Evolutionary conservation across 1,284 basidiomycete genomes (phyloP), one percentile per base, ranked within the genome.

Genomic region (Erythrobasidium hasegawianum): DNA sequence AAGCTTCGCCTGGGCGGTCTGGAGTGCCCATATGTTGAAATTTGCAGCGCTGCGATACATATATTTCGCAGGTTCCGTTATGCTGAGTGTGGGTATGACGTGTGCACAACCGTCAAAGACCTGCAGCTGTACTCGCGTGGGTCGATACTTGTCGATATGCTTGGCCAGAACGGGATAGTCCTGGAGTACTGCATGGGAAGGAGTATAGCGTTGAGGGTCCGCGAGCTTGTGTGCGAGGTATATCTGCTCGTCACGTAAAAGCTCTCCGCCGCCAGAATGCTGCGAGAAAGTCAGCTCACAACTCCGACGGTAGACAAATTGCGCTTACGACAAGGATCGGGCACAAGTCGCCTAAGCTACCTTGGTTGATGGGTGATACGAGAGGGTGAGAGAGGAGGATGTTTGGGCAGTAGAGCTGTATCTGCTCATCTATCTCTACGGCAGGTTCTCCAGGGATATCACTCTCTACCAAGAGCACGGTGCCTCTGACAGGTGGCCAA

Each of bases 341-440:
- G 39, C 81, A 81, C 14, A 82, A 74, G 0, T 81, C 81, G 7
- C 81, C 81, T 4, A 82, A 72, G 1, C 78, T 80, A 5, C 81
- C 81, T 13, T 76, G 74, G 68, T 82, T 80, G 61, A 81, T 76
- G 2, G 80, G 79, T 1, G 81, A 81, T 33, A 81, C 80, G n/a
- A 81, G 75, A 0, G 81, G 81, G 67, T 81, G 80, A 1, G 76
- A 77, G 13, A 82, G 72, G 33, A 81, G 79, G 27, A 75, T 77
- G 69, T 81, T 81, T 22, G 80, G 78, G 27, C 80, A 80, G 69
- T 81, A 81, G 65, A 81, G 77, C 73, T 82, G 81, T 16, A 82
- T 77, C 68, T 82, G 81, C 38, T 79, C 77, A 43, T 78, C 41
- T 5, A 69, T 59, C 20, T 18, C 73, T 43, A 76, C 54, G 7